These are phyloP conservation scores for Ophiostoma ips DNA, from an alignment of 2,329 filamentous ascomycete species.

Conservation along the genomic window DNA sequence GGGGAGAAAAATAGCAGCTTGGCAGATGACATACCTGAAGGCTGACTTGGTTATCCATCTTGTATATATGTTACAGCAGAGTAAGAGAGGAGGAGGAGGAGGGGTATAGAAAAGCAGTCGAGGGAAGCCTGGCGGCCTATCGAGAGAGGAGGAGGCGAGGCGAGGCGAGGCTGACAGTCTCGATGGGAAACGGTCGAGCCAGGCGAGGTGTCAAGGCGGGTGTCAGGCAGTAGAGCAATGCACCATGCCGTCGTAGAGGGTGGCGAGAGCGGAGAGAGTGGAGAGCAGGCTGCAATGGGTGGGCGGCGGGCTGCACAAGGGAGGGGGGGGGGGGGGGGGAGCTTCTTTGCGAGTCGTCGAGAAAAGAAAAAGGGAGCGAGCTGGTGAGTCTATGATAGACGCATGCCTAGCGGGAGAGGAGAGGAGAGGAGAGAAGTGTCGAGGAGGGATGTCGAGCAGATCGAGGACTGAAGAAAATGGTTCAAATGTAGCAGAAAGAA, in stretches of 20 bases:
- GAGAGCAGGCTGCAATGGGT: neutral
- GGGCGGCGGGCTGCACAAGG: neutral
- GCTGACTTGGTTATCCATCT: constrained; percentile 8
- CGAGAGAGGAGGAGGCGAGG: neutral
- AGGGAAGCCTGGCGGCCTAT: constrained; percentile 1
- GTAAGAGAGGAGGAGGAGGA: too few relatives aligned
- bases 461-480: neutral
- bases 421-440: neutral
- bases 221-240: neutral
- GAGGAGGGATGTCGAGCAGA: neutral
- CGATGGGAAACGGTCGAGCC: neutral
- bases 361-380: neutral
- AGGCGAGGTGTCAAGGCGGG: neutral
- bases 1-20: neutral
- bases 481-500: too few relatives aligned
- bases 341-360: too few relatives aligned
- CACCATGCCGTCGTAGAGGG: neutral
- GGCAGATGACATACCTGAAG: constrained; percentile 3
- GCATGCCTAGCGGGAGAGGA: constrained; percentile 10
- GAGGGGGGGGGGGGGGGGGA: neutral
- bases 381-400: constrained; percentile 10
- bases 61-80: neutral
- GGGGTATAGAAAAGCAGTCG: neutral
- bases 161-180: neutral
- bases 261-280: neutral